Conservation (phyloP, 1,284 basidiomycete genomes). For the Gymnopus androsaceus region DNA sequence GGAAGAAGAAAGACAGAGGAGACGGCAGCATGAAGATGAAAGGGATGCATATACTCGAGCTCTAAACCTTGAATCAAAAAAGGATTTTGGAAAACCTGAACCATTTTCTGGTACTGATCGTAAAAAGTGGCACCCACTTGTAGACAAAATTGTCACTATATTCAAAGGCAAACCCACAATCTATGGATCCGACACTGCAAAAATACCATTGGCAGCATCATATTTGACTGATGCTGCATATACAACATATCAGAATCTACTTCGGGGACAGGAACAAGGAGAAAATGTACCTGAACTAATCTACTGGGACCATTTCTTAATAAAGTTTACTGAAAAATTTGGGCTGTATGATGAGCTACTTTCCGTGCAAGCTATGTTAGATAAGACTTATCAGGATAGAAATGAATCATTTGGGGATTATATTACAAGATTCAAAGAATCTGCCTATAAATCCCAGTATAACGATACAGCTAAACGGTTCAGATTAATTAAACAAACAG, state of each 20-base stretch:
- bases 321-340: not conserved
- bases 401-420: conserved; percentile 1
- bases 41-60: no score
- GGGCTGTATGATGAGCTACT: conserved; percentile 4
- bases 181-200: not conserved
- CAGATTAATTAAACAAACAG: not conserved
- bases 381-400: no score
- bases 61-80: no score
- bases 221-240: not conserved
- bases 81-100: no score
- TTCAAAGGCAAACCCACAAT: conserved; percentile 1
- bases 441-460: not conserved
- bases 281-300: not conserved
- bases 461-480: not conserved
- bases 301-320: not conserved
- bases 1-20: no score
- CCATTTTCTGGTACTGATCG: no score
- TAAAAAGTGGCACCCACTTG: no score
- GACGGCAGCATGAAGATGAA: no score
- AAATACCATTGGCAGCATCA: conserved; percentile 2
- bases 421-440: conserved; percentile 9
- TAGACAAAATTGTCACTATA: no score
- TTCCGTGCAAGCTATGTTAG: not conserved
- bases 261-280: not conserved
- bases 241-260: not conserved